Evolutionary conservation across 75 land plant species (phyloP), one percentile per base, ranked within the genome.

Genomic region (Cupressus sempervirens): DNA sequence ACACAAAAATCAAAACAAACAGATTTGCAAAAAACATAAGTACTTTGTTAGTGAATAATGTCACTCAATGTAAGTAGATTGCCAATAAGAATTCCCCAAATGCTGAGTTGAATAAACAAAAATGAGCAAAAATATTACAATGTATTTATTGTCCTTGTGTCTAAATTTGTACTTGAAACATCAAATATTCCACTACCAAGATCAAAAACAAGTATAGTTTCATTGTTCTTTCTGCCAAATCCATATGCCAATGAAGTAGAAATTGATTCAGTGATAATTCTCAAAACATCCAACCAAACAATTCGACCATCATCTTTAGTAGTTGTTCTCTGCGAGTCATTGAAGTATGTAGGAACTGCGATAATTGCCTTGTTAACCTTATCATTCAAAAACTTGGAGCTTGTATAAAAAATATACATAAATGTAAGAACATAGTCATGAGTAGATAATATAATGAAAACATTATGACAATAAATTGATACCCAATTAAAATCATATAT

Each of bases 251-350:
- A 87, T 13, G 96, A 93, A 58, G 96, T 96, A 35, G 97, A 94
- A 74, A 94, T 95, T 4, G 97, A 94, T 72, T 94, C 97, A 83
- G 94, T 95, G 74, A 95, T 93, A 53, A 95, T 93, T 30, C 97
- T 88, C 40, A 95, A 91, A 54, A 95, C 97, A 53, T 95, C 96
- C 26, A 95, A 85, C 29, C 96, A 94, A 36, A 96, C 97, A 88
- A 95, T 95, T 14, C 92, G 89, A 0, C 97, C 97, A 72, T 96
- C 97, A 89, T 95, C 97, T 53, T 93, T 94, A 3, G 97, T 95
- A 11, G 97, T 96, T 30, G 97, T 95, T 38, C 96, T 88, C 80
- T 95, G 97, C 18, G 97, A 92, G 73, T 95, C 97, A 88, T 93
- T 93, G 84, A 93, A 93, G 86, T 93, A 93, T 14, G 94, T 93